Evolutionary conservation across 129 eudicot genomes (phyloP), one percentile per base, ranked within the genome.

Genomic region (Erigeron canadensis): DNA sequence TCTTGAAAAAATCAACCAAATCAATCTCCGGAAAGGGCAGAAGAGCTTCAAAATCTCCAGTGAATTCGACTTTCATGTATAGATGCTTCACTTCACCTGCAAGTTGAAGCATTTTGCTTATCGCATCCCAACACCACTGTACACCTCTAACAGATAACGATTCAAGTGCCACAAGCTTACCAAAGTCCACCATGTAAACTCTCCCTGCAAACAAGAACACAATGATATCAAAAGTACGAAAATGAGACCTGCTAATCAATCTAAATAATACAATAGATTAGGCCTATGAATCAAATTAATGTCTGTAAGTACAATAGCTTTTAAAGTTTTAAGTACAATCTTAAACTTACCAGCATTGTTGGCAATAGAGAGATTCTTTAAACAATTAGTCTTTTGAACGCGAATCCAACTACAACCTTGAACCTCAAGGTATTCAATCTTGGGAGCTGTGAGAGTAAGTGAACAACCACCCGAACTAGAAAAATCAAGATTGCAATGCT

Each of bases 81-180:
- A 93, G 90, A 75, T 93, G 87, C 43, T 87, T 85, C 45, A 93
- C 96, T 79, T 89, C 95, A 76, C 81, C 79, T 62, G 98, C 98
- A 85, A 90, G 67, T 66, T 84, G 87, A 77, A 93, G 98, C 81
- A 93, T 68, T 76, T 83, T 87, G 84, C 83, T 85, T 80, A 93
- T 80, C 37, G 98, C 92, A 83, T 84, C 86, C 98, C 98, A 93
- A 73, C 93, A 82, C 96, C 96, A 93, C 71, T 93, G 98, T 7
- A 89, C 90, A 15, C 98, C 98, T 84, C 95, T 87, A 17, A 93
- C 67, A 39, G 95, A 80, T 78, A 93, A 83, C 37, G 84, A 71
- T 74, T 93, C 96, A 40, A 93, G 86, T 19, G 95, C 86, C 74
- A 63, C 72, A 6, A 93, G 87, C 58, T 89, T 89, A 43, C 98